phyloP scores from a whole-genome alignment of 306 rosid species.

The Myrica gale region DNA sequence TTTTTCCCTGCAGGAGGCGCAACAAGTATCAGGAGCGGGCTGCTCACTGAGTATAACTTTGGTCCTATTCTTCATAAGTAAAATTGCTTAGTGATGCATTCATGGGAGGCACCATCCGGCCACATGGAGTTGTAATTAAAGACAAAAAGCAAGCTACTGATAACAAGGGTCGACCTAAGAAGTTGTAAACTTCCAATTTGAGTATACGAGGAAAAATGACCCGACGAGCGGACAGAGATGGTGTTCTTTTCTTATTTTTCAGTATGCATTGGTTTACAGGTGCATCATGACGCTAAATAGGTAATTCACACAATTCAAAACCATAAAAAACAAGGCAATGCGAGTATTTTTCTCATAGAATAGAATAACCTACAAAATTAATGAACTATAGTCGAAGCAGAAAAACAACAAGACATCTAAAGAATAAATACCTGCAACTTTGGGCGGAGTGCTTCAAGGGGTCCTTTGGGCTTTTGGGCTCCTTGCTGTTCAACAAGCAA shows the following conservation, averaged over 20 bases:
- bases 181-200: neutral
- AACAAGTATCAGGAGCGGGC: neutral
- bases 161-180: neutral
- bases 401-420: neutral
- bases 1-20: neutral
- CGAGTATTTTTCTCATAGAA: neutral
- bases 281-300: neutral
- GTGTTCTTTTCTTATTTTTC: neutral
- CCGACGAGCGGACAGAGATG: neutral
- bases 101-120: neutral
- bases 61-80: neutral
- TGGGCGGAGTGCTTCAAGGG: slow-evolving; percentile 96
- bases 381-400: neutral
- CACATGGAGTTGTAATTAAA: neutral
- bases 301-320: neutral
- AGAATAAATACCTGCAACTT: slow-evolving; percentile 75
- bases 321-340: neutral
- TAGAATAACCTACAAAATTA: neutral
- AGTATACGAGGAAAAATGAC: neutral
- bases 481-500: slow-evolving; percentile 62
- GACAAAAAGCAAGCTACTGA: neutral
- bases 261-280: neutral
- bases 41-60: neutral
- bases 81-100: neutral
- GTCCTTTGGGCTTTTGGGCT: slow-evolving; percentile 91